phyloP scores from a whole-genome alignment of 140 eudicot genomes.

The Anethum foeniculum region DNA sequence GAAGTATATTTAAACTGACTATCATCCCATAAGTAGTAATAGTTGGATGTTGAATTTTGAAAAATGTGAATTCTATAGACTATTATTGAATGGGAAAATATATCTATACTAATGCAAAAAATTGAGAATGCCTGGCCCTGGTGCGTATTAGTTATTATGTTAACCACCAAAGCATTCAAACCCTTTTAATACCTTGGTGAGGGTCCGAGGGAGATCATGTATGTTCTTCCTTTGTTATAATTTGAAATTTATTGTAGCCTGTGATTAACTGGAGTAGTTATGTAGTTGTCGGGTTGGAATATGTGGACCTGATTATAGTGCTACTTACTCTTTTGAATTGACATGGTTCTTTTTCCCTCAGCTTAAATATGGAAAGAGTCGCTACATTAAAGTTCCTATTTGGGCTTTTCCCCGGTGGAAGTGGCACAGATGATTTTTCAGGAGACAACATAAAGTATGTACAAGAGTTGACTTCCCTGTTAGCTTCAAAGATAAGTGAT shows the following conservation, averaged over 20 bases:
- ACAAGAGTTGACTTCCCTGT: constrained; percentile 33
- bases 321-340: background rate
- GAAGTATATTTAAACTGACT: background rate
- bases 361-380: constrained; percentile 56
- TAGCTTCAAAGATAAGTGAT: constrained; percentile 28
- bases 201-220: background rate
- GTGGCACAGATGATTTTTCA: constrained; percentile 21
- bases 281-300: background rate
- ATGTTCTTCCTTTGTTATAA: background rate
- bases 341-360: constrained; percentile 14
- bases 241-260: background rate
- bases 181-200: background rate
- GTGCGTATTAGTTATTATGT: background rate
- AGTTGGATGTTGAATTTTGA: background rate
- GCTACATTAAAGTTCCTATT: constrained; percentile 66
- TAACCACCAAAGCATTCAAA: background rate
- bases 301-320: background rate
- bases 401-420: constrained; percentile 47
- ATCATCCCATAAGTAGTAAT: background rate
- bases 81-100: background rate
- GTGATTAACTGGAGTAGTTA: background rate
- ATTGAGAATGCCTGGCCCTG: background rate
- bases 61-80: background rate
- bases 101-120: background rate
- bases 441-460: constrained; percentile 52